phyloP scores from a whole-genome alignment of 306 rosid species.

The Psophocarpus tetragonolobus region DNA sequence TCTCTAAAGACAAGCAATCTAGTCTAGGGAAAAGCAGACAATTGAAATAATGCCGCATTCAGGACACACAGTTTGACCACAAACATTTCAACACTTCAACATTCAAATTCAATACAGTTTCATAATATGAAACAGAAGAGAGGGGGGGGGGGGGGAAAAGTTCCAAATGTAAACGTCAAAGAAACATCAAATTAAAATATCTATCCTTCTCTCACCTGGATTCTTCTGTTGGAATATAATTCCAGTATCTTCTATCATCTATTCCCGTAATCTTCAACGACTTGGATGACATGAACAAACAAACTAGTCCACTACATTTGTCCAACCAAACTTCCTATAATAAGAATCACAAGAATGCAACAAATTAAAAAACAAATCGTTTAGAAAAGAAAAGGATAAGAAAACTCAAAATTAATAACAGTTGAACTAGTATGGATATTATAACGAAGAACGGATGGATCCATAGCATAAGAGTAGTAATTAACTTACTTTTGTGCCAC shows the following conservation, averaged over 20 bases:
- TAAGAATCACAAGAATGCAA: background rate
- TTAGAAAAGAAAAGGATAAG: background rate
- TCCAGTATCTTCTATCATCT: constrained; percentile 95
- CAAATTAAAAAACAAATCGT: background rate
- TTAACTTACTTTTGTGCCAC: constrained; percentile 54
- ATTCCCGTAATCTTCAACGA: constrained; percentile 82
- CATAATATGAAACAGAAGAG: background rate
- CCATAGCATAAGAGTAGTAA: background rate
- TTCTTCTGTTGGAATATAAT: constrained; percentile 66
- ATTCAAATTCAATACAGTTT: background rate
- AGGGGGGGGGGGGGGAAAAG: fast-evolving
- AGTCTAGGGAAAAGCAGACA: background rate
- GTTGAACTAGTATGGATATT: background rate
- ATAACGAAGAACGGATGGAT: background rate
- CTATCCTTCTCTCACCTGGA: constrained; percentile 61
- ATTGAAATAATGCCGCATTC: background rate
- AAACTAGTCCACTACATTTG: constrained; percentile 64
- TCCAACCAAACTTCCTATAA: constrained; percentile 79
- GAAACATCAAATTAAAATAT: background rate
- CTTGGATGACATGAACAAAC: constrained; percentile 70
- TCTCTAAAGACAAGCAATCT: background rate
- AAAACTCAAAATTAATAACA: background rate
- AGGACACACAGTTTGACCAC: constrained; percentile 27
- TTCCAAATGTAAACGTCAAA: background rate
- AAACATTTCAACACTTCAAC: constrained; percentile 11